Conservation (phyloP, 768 basidiomycete genomes). For the Naematelia aurantialba region DNA sequence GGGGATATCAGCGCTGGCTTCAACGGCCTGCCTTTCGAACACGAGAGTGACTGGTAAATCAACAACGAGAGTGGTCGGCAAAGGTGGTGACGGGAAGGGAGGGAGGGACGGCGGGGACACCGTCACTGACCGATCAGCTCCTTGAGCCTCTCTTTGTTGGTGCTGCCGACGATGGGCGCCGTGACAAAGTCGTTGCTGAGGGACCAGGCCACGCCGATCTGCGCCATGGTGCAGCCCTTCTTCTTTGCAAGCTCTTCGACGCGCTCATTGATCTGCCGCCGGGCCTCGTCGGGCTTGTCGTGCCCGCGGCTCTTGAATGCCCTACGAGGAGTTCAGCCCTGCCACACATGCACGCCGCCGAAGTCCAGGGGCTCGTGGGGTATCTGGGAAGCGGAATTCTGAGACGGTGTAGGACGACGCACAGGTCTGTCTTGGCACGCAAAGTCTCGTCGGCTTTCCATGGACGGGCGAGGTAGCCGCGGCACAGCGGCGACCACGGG, state of each 20-base stretch:
- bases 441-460: background rate
- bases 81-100: background rate
- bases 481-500: constrained; percentile 57
- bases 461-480: constrained; percentile 16
- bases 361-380: background rate
- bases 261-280: constrained; percentile 51
- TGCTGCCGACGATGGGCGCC: constrained; percentile 55
- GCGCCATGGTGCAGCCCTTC: constrained; percentile 53
- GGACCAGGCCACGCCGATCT: constrained; percentile 55
- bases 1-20: background rate
- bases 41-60: background rate
- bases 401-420: constrained; percentile 1
- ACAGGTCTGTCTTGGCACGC: constrained; percentile 2
- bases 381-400: background rate
- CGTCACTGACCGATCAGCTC: constrained; percentile 47
- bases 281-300: constrained; percentile 34
- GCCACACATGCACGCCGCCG: background rate
- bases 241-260: constrained; percentile 54
- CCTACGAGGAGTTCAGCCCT: background rate
- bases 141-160: constrained; percentile 52
- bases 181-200: constrained; percentile 51
- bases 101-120: background rate
- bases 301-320: constrained; percentile 5
- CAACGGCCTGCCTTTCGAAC: background rate
- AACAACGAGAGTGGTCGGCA: background rate